These are phyloP conservation scores for Cutaneotrichosporon dermatis DNA, from an alignment of 1,284 basidiomycete species.

Conservation along the genomic window DNA sequence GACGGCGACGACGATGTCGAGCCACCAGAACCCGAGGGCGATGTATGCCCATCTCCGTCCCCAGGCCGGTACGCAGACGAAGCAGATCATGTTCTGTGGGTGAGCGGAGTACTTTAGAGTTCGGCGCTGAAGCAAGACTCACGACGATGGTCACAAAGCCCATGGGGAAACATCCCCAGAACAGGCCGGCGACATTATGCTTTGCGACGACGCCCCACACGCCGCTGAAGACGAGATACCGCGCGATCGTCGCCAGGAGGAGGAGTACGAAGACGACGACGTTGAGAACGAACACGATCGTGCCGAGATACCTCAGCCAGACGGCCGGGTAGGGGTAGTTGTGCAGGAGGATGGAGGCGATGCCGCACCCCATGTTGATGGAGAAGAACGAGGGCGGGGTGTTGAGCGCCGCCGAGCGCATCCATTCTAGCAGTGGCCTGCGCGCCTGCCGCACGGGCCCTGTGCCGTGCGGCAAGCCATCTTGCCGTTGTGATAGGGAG, in stretches of 20 bases:
- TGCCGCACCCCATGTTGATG: conserved; percentile 52
- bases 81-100: conserved; percentile 51
- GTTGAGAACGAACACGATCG: conserved; percentile 64
- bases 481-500: neutral
- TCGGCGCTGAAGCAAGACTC: conserved; percentile 11
- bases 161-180: conserved; percentile 66
- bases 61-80: conserved; percentile 47
- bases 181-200: conserved; percentile 64
- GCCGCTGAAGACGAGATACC: conserved; percentile 59
- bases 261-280: conserved; percentile 61
- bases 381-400: conserved; percentile 30
- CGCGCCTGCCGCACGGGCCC: neutral
- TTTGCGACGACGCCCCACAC: conserved; percentile 58
- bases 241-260: conserved; percentile 50
- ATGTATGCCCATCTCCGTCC: conserved; percentile 58
- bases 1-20: conserved; percentile 59
- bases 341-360: conserved; percentile 50
- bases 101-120: conserved; percentile 7
- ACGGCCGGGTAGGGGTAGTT: conserved; percentile 51
- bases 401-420: conserved; percentile 13
- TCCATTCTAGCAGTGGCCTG: neutral
- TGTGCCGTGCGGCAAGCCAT: neutral
- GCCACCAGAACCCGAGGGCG: conserved; percentile 73
- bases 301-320: conserved; percentile 47
- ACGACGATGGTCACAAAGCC: conserved; percentile 62